Evolutionary conservation across 2,329 filamentous ascomycete species (phyloP), one percentile per base, ranked within the genome.

Genomic region (Truncatella angustata): DNA sequence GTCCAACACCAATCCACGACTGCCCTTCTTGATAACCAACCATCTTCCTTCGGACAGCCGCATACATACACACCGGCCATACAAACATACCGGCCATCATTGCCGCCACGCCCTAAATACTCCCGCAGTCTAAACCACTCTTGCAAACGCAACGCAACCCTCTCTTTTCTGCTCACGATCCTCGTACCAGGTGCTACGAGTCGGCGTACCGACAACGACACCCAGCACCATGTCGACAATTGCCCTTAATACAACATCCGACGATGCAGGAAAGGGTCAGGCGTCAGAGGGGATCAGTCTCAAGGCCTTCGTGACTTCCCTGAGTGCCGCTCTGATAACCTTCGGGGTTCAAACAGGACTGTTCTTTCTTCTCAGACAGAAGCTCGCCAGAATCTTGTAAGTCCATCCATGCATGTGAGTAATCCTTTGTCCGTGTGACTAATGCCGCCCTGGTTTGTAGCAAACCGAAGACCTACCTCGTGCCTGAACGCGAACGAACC

Each of bases 381-480:
- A 90, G 58, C 72, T 96, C 32, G 85, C 85, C 2, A 81, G 91
- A 56, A 95, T 96, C 55, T 96, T 92, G 88, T 91, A 73, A 64
- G 86, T 74, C 9, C 9, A 46, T 32, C 12, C 16, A n/a, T 18
- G 16, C 43, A 26, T 24, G 21, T 44, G 21, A 10, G 24, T 14
- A 21, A 40, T 7, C n/a, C n/a, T 14, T 14, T 23, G 10, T 20
- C 21, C 36, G 16, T 11, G 14, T 39, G 11, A 20, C 12, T 12
- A 10, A 7, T 14, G 9, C 5, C 10, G 37, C 24, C 5, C 40
- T 44, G 21, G 16, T 14, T 14, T 16, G 35, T 56, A 91, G 87
- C 64, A 90, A 90, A 73, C 88, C 90, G 2, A 86, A 91, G 68
- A 93, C 91, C 4, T 96, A 90, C 60, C 81, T 96, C 1, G 91